A percentile compares a stretch with the other conserved stretches of the same genome.
These are phyloP conservation scores for Chondrus crispus DNA, from an alignment of 23 red algal genomes.

Conservation along the genomic window DNA sequence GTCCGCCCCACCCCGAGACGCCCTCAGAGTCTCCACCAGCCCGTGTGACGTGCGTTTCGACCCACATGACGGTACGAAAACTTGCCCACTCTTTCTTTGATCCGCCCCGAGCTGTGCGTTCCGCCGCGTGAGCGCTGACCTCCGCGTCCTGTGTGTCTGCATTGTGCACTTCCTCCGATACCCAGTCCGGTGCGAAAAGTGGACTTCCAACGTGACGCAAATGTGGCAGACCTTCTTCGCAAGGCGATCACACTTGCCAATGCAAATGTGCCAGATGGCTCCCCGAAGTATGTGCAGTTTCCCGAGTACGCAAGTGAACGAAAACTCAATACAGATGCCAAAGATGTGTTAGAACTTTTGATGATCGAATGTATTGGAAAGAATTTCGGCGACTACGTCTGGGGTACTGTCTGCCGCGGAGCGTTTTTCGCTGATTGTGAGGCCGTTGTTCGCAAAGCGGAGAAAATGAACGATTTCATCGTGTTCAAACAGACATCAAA, in stretches of 20 bases:
- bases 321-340: slow-evolving; percentile 3
- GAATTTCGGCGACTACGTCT: background rate
- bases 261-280: background rate
- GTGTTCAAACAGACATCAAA: background rate
- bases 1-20: no score
- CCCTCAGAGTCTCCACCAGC: no score
- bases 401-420: background rate
- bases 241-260: background rate
- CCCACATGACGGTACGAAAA: no score
- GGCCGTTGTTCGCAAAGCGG: background rate
- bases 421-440: background rate
- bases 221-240: background rate
- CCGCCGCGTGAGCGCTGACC: no score
- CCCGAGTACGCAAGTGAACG: background rate
- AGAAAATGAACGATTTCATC: background rate
- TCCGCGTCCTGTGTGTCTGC: no score
- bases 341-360: background rate
- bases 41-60: no score
- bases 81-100: no score
- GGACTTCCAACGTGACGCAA: background rate
- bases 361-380: background rate
- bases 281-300: background rate
- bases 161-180: background rate
- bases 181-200: background rate
- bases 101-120: no score